Conservation (phyloP, 352 stramenopile genomes). For the Phytopythium ostracodes region DNA sequence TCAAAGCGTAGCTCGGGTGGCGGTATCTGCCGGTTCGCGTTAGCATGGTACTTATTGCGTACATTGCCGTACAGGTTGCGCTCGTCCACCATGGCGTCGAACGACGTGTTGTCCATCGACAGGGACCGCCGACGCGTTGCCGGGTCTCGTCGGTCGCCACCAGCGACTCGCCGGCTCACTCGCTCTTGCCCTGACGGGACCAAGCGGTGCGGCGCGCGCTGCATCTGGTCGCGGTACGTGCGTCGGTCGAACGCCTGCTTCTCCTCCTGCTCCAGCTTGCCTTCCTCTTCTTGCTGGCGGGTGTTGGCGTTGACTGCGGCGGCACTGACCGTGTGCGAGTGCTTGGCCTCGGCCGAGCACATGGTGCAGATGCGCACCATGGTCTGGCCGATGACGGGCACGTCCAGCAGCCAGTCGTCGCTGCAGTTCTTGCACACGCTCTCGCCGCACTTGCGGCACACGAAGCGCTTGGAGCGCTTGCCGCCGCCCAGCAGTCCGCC, state of each 20-base stretch:
- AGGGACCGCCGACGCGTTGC: slow-evolving; percentile 18
- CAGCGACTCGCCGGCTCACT: slow-evolving; percentile 9
- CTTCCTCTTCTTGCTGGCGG: slow-evolving; percentile 7
- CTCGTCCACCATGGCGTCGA: slow-evolving; percentile 6
- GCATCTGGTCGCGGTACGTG: slow-evolving; percentile 7
- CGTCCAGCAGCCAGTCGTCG: slow-evolving; percentile 73
- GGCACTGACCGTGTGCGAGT: slow-evolving; percentile 40
- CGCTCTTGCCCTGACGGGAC: background rate
- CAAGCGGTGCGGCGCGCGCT: background rate
- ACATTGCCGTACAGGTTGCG: background rate
- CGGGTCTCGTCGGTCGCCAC: slow-evolving; percentile 19
- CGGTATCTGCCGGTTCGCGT: background rate
- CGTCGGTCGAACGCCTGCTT: slow-evolving; percentile 15
- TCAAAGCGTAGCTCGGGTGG: slow-evolving; percentile 4
- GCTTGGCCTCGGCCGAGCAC: slow-evolving; percentile 67
- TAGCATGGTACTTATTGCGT: background rate
- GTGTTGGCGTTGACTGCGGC: slow-evolving; percentile 12
- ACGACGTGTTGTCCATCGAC: slow-evolving; percentile 4
- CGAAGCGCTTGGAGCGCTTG: slow-evolving; percentile 41
- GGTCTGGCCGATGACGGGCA: slow-evolving; percentile 70
- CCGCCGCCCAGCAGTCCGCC: slow-evolving; percentile 18
- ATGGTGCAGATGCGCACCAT: slow-evolving; percentile 84
- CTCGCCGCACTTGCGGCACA: slow-evolving; percentile 80
- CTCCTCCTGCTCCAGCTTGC: slow-evolving; percentile 16
- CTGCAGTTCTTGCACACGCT: slow-evolving; percentile 75